These are phyloP conservation scores for Alternaria conjuncta DNA, from an alignment of 2,329 filamentous ascomycete species.

Conservation along the genomic window DNA sequence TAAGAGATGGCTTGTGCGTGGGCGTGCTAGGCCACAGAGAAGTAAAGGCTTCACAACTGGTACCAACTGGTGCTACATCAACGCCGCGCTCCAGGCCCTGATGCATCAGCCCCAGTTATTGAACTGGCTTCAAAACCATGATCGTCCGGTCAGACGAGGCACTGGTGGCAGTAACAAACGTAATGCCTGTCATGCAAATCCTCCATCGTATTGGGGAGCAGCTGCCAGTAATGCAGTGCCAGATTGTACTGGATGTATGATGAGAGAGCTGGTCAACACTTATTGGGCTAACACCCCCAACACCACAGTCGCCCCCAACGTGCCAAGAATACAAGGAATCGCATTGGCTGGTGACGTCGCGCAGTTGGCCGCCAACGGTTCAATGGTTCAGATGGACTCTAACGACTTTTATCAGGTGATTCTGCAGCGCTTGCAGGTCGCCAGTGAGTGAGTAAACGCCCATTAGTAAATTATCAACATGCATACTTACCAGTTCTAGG, in stretches of 20 bases:
- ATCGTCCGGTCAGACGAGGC: not conserved
- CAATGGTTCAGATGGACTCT: not conserved
- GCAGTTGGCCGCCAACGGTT: not conserved
- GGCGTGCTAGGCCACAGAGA: not conserved
- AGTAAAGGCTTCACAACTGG: not conserved
- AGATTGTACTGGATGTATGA: not conserved
- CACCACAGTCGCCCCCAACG: not conserved
- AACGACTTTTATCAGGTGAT: not conserved
- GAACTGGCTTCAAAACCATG: not conserved
- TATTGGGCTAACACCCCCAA: not conserved
- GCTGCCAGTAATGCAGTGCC: not conserved
- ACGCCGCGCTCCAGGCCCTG: not conserved
- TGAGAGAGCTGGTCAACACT: not conserved
- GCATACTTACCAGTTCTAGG: not conserved
- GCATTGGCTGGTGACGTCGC: not conserved
- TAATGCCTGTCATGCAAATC: not conserved
- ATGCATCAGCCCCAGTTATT: not conserved
- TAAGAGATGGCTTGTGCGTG: not conserved
- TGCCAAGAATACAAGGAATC: not conserved
- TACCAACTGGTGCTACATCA: not conserved
- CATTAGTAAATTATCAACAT: not conserved
- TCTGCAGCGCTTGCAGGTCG: not conserved
- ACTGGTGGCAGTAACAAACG: not conserved
- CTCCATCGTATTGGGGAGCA: not conserved
- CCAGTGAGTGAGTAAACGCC: not conserved